Evolutionary conservation across 2,329 filamentous ascomycete species (phyloP).

Genomic region (Botrytis cinerea): DNA sequence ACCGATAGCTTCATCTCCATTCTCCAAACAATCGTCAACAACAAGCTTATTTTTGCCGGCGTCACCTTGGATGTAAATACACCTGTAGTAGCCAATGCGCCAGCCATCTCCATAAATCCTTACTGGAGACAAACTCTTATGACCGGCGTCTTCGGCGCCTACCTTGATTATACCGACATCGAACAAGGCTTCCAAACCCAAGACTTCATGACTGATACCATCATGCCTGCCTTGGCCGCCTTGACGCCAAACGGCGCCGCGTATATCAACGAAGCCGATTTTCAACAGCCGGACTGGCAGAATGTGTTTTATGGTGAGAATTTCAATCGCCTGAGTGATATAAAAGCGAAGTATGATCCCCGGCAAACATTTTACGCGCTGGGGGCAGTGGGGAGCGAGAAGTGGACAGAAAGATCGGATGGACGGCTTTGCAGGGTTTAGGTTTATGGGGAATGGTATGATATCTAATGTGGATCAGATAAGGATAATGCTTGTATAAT

Average conservation of each 20-base stretch:
- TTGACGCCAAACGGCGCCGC: not conserved
- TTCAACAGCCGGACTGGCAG: slow-evolving; percentile 9
- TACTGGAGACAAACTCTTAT: slow-evolving; percentile 22
- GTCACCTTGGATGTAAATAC: slow-evolving; percentile 21
- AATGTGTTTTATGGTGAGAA: not conserved
- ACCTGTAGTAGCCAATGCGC: not conserved
- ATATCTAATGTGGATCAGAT: too few relatives aligned
- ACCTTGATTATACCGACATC: not conserved
- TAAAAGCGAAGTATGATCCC: slow-evolving; percentile 7
- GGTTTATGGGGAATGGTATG: too few relatives aligned
- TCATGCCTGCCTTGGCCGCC: not conserved
- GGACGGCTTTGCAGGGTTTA: not conserved
- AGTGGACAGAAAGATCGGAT: not conserved
- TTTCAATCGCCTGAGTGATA: not conserved
- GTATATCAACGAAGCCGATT: slow-evolving; percentile 13
- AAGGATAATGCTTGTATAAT: too few relatives aligned
- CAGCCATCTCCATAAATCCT: slow-evolving; percentile 14
- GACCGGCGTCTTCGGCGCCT: slow-evolving; percentile 4
- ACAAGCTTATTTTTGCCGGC: slow-evolving; percentile 9
- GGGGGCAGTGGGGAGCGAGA: slow-evolving; percentile 2
- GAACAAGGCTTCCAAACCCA: not conserved
- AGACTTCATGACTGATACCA: not conserved
- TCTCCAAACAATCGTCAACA: slow-evolving; percentile 6
- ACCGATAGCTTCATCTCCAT: not conserved
- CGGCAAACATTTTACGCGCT: not conserved